Percentiles rank a stretch among this genome's conserved stretches.
Evolutionary conservation across 2,329 filamentous ascomycete genomes (phyloP).

Genomic region (Coniochaeta ligniaria): DNA sequence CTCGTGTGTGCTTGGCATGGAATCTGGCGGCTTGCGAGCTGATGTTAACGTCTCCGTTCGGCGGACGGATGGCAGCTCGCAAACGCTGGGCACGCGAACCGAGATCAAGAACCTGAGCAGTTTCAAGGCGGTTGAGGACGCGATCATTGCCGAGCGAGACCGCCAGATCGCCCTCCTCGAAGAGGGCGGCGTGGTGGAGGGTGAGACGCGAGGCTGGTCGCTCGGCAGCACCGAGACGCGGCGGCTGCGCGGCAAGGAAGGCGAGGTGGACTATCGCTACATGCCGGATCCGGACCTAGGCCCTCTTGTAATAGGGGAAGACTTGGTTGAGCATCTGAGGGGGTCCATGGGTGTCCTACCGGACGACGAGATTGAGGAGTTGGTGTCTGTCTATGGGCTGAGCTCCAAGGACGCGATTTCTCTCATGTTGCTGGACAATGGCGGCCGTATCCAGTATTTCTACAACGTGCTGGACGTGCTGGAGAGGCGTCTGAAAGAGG

Average conservation of each 20-base stretch:
- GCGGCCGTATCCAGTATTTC: slow-evolving; percentile 76
- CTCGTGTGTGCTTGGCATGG: slow-evolving; percentile 87
- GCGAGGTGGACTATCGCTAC: slow-evolving; percentile 94
- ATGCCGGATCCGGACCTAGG: slow-evolving; percentile 94
- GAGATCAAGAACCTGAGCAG: slow-evolving; percentile 98
- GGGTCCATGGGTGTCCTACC: slow-evolving; percentile 62
- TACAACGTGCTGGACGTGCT: slow-evolving; percentile 54
- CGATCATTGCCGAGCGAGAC: slow-evolving; percentile 83
- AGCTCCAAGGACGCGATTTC: slow-evolving; percentile 78
- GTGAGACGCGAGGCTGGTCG: slow-evolving; percentile 91
- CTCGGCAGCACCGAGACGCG: slow-evolving; percentile 77
- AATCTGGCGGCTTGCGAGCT: slow-evolving; percentile 80
- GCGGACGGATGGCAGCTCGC: slow-evolving; percentile 35
- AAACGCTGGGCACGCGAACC: slow-evolving; percentile 69
- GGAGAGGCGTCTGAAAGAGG: slow-evolving; percentile 15
- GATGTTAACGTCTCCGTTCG: slow-evolving; percentile 94
- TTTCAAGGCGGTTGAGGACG: slow-evolving; percentile 91
- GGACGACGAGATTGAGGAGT: slow-evolving; percentile 58
- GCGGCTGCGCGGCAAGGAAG: slow-evolving; percentile 83
- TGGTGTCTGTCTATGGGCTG: slow-evolving; percentile 59
- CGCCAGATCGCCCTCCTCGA: slow-evolving; percentile 79
- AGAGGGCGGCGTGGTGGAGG: slow-evolving; percentile 64
- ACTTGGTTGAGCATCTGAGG: slow-evolving; percentile 59
- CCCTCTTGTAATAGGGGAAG: slow-evolving; percentile 66
- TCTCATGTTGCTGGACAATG: slow-evolving; percentile 68